Base-by-base conservation (phyloP, 2,329 filamentous ascomycete species). In the Pseudocercospora musae region DNA sequence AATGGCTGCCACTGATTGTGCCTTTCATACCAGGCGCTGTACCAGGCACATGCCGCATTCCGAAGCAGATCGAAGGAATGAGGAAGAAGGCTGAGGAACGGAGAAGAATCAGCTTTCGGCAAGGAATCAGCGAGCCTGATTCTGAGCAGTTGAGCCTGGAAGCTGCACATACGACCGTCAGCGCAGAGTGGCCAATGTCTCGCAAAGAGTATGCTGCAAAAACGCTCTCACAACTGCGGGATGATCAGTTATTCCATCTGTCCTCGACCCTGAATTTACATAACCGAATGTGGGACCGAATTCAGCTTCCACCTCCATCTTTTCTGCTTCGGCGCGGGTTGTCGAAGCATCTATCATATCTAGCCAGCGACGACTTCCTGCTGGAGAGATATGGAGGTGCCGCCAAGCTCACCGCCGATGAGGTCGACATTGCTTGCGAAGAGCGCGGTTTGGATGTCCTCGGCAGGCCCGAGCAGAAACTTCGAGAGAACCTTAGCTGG, bases 1-100 rank as follows among this genome's bases (percentile, higher is more conserved):
- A 98, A 77, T 89, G 96, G 78, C 91, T 93, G 1, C 92, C 93
- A 0, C 73, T 98, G 5, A 77, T 96, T 5, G 89, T 96, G 1
- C 79, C 92, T 6, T 84, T 87, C 31, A 79, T 96, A 25, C 84
- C 84, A 0, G 87, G 87, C 20, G 80, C 92, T 21, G 89, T 96
- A 25, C 94, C 94, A 0, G 86, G 86, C 69, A 89, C 91, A 0
- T 97, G 94, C 75, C 85, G 92, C 10, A 89, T 97, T 62, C 94
- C 94, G 0, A 80, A 79, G 42, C 94, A 97, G 78, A 79, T 91
- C 6, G 78, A 82, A n/a, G 82, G 86, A 42, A 77, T 86, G 62
- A 78, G 85, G 57, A 72, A 71, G 15, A 81, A 82, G 66, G 77
- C 81, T 0, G 85, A 90, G 72, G 75, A 78, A 54, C 77, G 85